Conservation (phyloP, 306 rosid genomes). For the Canavalia gladiata region DNA sequence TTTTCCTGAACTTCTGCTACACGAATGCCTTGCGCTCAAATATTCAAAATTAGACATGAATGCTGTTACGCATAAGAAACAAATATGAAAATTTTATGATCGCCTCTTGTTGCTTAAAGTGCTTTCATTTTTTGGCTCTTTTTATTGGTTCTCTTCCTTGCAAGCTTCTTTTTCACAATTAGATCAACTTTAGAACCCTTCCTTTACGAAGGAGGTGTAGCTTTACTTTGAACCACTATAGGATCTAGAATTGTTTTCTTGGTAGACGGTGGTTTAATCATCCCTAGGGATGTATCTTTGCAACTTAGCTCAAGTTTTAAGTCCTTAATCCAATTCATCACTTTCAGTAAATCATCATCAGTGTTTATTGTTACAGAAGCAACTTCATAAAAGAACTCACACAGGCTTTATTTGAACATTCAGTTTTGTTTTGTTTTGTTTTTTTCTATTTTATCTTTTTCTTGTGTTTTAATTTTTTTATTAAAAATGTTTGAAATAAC, state of each 20-base stretch:
- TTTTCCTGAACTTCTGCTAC: background rate
- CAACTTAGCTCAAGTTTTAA: conserved; percentile 13
- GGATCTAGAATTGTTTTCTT: background rate
- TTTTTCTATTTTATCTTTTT: too few species aligned
- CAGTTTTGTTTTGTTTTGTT: too few species aligned
- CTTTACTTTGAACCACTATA: background rate
- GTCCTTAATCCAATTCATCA: conserved; percentile 37
- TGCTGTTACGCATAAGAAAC: background rate
- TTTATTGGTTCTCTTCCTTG: background rate
- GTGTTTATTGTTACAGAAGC: conserved; percentile 2
- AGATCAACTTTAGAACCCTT: background rate
- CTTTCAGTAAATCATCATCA: conserved; percentile 18
- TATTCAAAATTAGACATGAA: background rate
- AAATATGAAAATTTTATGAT: background rate
- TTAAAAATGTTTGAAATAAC: too few species aligned
- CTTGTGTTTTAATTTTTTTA: too few species aligned
- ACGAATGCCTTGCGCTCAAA: background rate
- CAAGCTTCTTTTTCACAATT: background rate
- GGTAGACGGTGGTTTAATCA: background rate
- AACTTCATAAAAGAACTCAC: conserved; percentile 34
- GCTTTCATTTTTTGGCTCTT: background rate
- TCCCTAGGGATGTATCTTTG: background rate
- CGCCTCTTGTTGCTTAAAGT: background rate
- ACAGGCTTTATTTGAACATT: background rate
- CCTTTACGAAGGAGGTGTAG: background rate